Evolutionary conservation across 2,329 filamentous ascomycete genomes (phyloP), one percentile per base, ranked within the genome.

Genomic region (Calonectria crousiana): DNA sequence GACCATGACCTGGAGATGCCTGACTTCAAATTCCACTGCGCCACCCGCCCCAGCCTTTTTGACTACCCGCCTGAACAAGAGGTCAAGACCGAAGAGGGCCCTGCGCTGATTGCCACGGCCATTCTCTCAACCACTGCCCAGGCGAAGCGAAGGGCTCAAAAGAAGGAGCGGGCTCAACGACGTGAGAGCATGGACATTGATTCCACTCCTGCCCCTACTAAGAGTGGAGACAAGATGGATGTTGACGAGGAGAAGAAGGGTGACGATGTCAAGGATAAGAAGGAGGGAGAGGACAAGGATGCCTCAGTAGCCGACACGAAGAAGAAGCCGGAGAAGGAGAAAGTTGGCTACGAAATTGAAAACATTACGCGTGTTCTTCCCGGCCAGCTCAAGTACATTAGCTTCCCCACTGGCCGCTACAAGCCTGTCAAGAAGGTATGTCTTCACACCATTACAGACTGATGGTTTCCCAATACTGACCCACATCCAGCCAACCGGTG

Each of bases 1-100:
- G 96, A 99, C 83, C 94, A 97, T 82, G 95, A 98, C 82, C 90
- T 99, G 18, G 95, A 98, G 81, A 95, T 98, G 69, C 95, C 97
- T 26, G 93, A 93, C 83, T 96, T 98, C 91, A 97, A 97, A 84
- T 98, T 98, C 88, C 93, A 98, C 89, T 97, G 95, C 86, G 96
- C 97, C 79, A 97, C 96, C 14, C 93, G 95, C 73, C 96, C 96
- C 68, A 98, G 96, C 84, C 91, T 98, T 79, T 99, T 99, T 82
- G 97, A 99, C 86, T 99, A 99, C 82, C 97, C 97, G 41, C 97
- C 97, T 1, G 96, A 98, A 85, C 95, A 97, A 81, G 96, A 98
- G 84, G 93, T 97, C 82, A 98, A 98, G 90, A 87, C 95, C 0
- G 96, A 98, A 82, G 96, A 98, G 84, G 95, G 95, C 0, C 96